Evolutionary conservation across 805 yeast species (phyloP).

Genomic region (Candida easanensis): DNA sequence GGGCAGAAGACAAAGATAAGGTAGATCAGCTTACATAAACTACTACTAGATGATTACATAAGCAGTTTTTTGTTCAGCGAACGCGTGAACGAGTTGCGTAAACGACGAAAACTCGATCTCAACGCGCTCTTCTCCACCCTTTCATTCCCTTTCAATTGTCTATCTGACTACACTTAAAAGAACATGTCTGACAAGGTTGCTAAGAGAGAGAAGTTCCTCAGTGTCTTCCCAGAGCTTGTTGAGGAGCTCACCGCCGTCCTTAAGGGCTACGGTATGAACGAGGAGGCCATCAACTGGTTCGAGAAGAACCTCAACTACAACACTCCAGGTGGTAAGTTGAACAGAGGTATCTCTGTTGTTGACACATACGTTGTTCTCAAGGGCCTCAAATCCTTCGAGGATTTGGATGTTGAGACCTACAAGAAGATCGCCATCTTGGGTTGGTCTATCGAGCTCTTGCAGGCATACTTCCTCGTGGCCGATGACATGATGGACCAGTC

Average conservation of each 20-base stretch:
- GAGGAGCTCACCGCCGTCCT: slow-evolving; percentile 94
- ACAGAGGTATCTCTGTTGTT: slow-evolving; percentile 93
- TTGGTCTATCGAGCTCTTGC: slow-evolving; percentile 92
- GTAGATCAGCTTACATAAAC: no score
- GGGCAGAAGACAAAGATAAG: no score
- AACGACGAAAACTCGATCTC: no score
- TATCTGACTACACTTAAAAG: neutral
- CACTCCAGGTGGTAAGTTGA: slow-evolving; percentile 94
- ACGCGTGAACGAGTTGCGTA: no score
- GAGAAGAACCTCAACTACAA: slow-evolving; percentile 71
- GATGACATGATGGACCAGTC: slow-evolving; percentile 99
- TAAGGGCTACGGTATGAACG: slow-evolving; percentile 96
- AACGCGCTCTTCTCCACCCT: no score
- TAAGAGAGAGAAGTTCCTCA: slow-evolving; percentile 68
- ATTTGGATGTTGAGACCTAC: slow-evolving; percentile 67
- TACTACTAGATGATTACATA: no score
- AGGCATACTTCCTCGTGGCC: slow-evolving; percentile 95
- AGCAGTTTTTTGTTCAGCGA: no score
- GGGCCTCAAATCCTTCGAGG: slow-evolving; percentile 53
- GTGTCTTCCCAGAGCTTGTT: slow-evolving; percentile 84
- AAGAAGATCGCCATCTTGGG: slow-evolving; percentile 85
- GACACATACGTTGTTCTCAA: slow-evolving; percentile 86
- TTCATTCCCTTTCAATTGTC: no score
- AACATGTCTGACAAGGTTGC: slow-evolving; percentile 25
- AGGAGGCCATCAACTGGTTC: slow-evolving; percentile 97